phyloP scores from a whole-genome alignment of 108 stramenopile species.

The Cylindrotheca closterium region DNA sequence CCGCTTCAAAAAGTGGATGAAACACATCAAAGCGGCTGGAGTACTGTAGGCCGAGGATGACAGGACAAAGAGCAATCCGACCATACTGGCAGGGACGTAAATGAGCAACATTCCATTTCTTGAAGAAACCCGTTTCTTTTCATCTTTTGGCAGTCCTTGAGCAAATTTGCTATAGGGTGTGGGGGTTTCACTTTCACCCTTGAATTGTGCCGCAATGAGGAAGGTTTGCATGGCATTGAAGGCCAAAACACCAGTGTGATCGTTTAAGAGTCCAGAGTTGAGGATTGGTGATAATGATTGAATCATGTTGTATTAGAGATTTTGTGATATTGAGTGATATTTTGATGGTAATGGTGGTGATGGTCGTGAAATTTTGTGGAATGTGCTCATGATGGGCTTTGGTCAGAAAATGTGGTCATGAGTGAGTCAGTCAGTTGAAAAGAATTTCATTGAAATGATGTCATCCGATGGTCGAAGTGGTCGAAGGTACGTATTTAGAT shows the following conservation, averaged over 20 bases:
- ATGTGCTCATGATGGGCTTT: no score
- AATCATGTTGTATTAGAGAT: no score
- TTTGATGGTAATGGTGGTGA: no score
- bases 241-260: conserved; percentile 5
- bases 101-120: conserved; percentile 54
- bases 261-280: conserved; percentile 1
- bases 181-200: conserved; percentile 8
- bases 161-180: conserved; percentile 37
- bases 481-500: no score
- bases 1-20: conserved; percentile 62
- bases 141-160: not conserved
- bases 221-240: conserved; percentile 17
- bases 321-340: no score
- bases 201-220: not conserved
- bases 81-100: conserved; percentile 49
- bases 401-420: no score
- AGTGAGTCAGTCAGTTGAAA: no score
- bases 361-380: no score
- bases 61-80: conserved; percentile 6
- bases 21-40: conserved; percentile 32
- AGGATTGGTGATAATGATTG: no score
- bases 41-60: not conserved
- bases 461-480: no score
- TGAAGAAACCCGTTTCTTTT: conserved; percentile 16
- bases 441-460: no score